Evolutionary conservation across 2,329 filamentous ascomycete species (phyloP).

Genomic region (Pyricularia sp.): DNA sequence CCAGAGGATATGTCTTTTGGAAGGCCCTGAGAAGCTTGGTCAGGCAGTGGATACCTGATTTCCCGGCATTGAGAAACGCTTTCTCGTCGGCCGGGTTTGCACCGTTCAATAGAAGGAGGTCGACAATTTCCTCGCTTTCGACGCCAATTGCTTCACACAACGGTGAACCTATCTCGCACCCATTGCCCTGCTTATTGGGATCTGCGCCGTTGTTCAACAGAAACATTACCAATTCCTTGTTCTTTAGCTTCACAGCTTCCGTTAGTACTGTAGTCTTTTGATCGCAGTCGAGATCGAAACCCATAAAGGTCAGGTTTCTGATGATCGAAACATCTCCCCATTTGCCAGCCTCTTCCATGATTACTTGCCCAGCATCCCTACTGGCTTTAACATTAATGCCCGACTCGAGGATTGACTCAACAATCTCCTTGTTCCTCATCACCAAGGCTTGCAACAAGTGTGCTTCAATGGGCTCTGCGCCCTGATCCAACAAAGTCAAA

Average conservation of each 20-base stretch:
- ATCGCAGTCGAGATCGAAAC: not conserved
- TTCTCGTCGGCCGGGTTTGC: not conserved
- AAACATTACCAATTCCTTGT: not conserved
- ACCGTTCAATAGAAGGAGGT: not conserved
- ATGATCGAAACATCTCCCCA: not conserved
- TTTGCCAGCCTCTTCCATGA: not conserved
- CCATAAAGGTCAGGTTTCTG: not conserved
- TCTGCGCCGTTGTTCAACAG: not conserved
- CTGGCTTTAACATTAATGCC: not conserved
- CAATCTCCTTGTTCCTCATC: too few relatives aligned
- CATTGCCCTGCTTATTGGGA: too few relatives aligned
- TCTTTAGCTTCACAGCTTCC: not conserved
- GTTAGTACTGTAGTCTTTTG: not conserved
- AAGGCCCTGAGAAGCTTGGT: not conserved
- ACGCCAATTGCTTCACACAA: not conserved
- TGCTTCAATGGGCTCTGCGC: too few relatives aligned
- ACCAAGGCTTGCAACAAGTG: too few relatives aligned
- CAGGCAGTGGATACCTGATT: not conserved
- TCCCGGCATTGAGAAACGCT: not conserved
- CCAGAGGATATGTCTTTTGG: not conserved
- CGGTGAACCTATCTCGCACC: too few relatives aligned
- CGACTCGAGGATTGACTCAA: not conserved
- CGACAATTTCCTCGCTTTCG: not conserved
- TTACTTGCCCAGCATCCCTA: fast-evolving
- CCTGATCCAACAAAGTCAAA: too few relatives aligned